phyloP scores from a whole-genome alignment of 2,329 filamentous ascomycete genomes.

The Trichoderma cornu-damae region DNA sequence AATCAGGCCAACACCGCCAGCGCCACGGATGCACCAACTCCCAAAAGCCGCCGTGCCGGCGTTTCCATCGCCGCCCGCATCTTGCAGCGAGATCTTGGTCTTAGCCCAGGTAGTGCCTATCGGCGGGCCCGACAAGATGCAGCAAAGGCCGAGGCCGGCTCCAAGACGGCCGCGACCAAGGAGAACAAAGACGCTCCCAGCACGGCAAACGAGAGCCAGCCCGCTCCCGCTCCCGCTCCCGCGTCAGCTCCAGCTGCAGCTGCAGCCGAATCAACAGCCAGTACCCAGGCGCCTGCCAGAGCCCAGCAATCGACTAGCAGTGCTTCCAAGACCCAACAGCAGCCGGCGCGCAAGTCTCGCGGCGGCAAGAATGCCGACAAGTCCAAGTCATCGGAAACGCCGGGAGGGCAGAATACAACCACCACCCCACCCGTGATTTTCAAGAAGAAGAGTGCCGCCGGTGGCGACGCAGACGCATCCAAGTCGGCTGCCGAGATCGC shows the following conservation, averaged over 20 bases:
- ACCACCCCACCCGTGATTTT: slow-evolving; percentile 37
- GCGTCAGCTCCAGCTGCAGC: slow-evolving; percentile 20
- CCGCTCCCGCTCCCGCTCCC: slow-evolving; percentile 20
- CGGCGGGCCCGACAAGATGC: slow-evolving; percentile 55
- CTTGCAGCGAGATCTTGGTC: slow-evolving; percentile 59
- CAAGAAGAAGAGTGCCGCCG: slow-evolving; percentile 37
- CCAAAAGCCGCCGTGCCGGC: slow-evolving; percentile 54
- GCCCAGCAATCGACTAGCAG: slow-evolving; percentile 22
- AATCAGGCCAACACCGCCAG: slow-evolving; percentile 32
- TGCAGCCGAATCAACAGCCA: slow-evolving; percentile 20
- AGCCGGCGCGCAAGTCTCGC: slow-evolving; percentile 30
- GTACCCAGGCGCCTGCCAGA: slow-evolving; percentile 23
- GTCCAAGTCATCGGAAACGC: slow-evolving; percentile 34
- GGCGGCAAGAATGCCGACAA: slow-evolving; percentile 39
- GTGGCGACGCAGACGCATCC: slow-evolving; percentile 19
- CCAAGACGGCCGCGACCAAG: slow-evolving; percentile 37
- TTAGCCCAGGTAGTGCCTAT: slow-evolving; percentile 59
- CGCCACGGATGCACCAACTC: slow-evolving; percentile 11
- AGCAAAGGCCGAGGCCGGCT: slow-evolving; percentile 49
- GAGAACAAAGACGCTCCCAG: slow-evolving; percentile 30
- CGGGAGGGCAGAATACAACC: slow-evolving; percentile 26
- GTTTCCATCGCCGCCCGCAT: slow-evolving; percentile 61
- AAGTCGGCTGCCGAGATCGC: slow-evolving; percentile 21
- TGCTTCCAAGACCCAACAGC: slow-evolving; percentile 27
- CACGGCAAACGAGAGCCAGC: slow-evolving; percentile 15